phyloP scores from a whole-genome alignment of 495 filamentous ascomycete genomes.

The Cudoniella acicularis region DNA sequence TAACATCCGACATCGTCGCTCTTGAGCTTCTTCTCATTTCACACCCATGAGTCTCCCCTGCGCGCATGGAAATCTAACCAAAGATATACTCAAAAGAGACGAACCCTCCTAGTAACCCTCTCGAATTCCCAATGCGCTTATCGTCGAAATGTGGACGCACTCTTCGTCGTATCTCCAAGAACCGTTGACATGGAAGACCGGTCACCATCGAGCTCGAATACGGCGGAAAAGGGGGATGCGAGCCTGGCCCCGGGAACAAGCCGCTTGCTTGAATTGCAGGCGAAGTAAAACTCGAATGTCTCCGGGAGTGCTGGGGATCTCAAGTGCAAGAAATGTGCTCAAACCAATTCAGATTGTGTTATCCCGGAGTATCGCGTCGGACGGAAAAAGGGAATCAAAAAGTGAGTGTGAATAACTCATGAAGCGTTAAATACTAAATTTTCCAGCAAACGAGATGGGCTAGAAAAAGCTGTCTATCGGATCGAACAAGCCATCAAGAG shows the following conservation, averaged over 20 bases:
- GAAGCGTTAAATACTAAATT: slow-evolving; percentile 5
- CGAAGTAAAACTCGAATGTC: slow-evolving; percentile 67
- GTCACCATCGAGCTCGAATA: slow-evolving; percentile 21
- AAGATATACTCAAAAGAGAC: too few species aligned
- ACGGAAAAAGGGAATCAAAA: slow-evolving; percentile 70
- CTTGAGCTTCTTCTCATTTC: not conserved
- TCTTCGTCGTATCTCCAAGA: not conserved
- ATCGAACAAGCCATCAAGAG: slow-evolving; percentile 68
- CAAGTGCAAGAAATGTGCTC: slow-evolving; percentile 60
- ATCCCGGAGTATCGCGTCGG: slow-evolving; percentile 67
- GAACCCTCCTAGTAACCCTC: not conserved
- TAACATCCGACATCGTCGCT: not conserved
- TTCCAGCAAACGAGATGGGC: slow-evolving; percentile 63
- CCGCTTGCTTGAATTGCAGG: slow-evolving; percentile 65
- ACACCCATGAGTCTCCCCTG: too few species aligned
- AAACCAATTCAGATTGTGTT: slow-evolving; percentile 54
- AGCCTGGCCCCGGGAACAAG: slow-evolving; percentile 35
- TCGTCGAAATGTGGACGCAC: not conserved
- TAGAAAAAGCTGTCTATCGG: slow-evolving; percentile 70
- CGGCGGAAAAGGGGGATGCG: slow-evolving; percentile 14
- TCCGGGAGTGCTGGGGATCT: slow-evolving; percentile 44
- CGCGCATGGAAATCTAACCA: not conserved
- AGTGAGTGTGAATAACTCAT: slow-evolving; percentile 42
- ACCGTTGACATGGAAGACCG: slow-evolving; percentile 17
- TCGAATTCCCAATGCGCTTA: not conserved